These are phyloP conservation scores for Plasmodium yoelii DNA, from an alignment of 169 alveolate genomes.

Conservation along the genomic window DNA sequence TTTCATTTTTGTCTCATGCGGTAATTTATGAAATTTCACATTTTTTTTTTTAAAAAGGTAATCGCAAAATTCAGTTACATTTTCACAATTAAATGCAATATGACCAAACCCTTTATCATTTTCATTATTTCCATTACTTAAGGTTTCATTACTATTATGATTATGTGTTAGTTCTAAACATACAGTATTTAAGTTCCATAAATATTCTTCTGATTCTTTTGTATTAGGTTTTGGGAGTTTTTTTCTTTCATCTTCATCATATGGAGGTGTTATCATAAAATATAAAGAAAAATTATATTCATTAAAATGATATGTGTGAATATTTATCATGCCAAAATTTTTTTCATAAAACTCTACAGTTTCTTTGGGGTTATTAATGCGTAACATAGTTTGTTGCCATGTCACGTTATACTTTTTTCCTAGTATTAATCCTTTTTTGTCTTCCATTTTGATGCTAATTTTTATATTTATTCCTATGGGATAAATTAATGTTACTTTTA, in stretches of 20 bases:
- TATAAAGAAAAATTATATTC: conserved; percentile 82
- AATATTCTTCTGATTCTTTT: conserved; percentile 80
- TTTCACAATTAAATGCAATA: conserved; percentile 82
- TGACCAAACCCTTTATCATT: conserved; percentile 88
- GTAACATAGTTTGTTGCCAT: conserved; percentile 87
- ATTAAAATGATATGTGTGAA: conserved; percentile 78
- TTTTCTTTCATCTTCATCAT: conserved; percentile 77
- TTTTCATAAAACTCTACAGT: conserved; percentile 84
- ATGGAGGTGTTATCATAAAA: conserved; percentile 83
- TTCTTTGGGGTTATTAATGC: conserved; percentile 85
- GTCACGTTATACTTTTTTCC: conserved; percentile 46
- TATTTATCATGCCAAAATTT: conserved; percentile 84
- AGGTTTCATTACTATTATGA: conserved; percentile 79
- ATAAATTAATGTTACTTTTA: too few relatives aligned
- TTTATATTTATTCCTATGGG: neutral
- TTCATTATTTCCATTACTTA: conserved; percentile 85
- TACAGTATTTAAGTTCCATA: conserved; percentile 82
- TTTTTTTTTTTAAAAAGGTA: conserved; percentile 60
- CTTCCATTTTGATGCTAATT: conserved; percentile 9
- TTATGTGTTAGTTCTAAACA: conserved; percentile 84
- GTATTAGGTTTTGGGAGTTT: conserved; percentile 75
- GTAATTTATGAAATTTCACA: conserved; percentile 82
- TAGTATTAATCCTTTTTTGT: neutral
- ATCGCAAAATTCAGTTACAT: conserved; percentile 71
- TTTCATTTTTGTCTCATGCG: conserved; percentile 85